These are phyloP conservation scores for Hippophae gyantsensis DNA, from an alignment of 306 rosid species.

Conservation along the genomic window DNA sequence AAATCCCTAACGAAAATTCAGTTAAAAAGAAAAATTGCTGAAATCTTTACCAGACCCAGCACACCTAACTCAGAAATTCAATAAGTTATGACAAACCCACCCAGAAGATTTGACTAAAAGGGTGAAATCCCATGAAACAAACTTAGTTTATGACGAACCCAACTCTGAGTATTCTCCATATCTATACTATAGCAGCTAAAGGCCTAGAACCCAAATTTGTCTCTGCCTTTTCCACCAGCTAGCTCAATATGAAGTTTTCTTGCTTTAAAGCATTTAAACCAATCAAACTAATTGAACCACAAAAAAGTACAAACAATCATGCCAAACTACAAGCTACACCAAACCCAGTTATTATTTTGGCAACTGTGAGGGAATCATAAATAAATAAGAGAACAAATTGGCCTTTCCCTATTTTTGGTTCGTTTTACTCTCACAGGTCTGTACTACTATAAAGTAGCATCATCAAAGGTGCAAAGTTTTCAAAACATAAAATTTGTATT, in stretches of 20 bases:
- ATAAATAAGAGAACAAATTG: conserved; percentile 34
- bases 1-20: conserved; percentile 17
- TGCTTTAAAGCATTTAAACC: conserved; percentile 26
- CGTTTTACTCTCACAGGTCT: conserved; percentile 36
- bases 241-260: conserved; percentile 20
- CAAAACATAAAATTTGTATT: conserved; percentile 17
- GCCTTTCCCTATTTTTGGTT: conserved; percentile 37
- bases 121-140: background rate
- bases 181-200: too few species aligned
- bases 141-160: too few species aligned
- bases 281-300: conserved; percentile 18
- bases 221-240: conserved; percentile 6
- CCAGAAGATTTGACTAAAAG: conserved; percentile 12
- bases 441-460: conserved; percentile 29
- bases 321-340: conserved; percentile 29
- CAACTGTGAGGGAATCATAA: conserved; percentile 34
- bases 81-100: conserved; percentile 23
- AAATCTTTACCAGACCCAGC: conserved; percentile 15
- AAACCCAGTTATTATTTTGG: conserved; percentile 40
- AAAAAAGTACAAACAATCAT: conserved; percentile 41
- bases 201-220: background rate
- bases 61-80: conserved; percentile 26
- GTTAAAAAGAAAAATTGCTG: conserved; percentile 10
- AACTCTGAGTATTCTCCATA: too few species aligned
- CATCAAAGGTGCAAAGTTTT: conserved; percentile 35